Base-by-base conservation (phyloP, 192 early-diverging fungal genomes). In the Coemansia sp. region DNA sequence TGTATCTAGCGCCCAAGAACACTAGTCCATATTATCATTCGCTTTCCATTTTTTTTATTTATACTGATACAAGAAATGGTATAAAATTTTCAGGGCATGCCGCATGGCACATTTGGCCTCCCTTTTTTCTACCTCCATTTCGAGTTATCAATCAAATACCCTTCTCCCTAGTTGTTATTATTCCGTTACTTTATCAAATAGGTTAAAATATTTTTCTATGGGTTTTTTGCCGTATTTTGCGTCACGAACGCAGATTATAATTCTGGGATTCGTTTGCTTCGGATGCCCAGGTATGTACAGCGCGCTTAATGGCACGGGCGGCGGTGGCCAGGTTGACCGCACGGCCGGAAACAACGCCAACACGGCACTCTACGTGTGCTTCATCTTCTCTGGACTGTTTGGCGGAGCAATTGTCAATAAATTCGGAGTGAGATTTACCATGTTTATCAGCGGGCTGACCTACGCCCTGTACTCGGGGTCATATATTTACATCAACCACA, bases 401-500 rank as follows among this genome's bases (percentile, higher is more conserved):
- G 86, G 86, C 35, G 87, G 86, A 46, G 85, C 80, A 17, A 71
- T 89, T 11, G 82, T 88, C 55, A 92, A 92, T 65, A 79, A 86
- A 14, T 50, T 48, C 30, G 87, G 87, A 45, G 79, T 81, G 35
- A 72, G 81, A 24, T 61, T 73, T 54, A 72, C 82, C 25, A 81
- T 85, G 46, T 76, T 81, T 38, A 58, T 82, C 38, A 81, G 80
- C 49, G 84, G 79, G 24, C 58, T 77, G 34, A 69, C 66, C 43
- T 89, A 82, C 59, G 78, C 80, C 13, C 68, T 89, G 15, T 89
- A 89, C 61, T 74, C 78, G 6, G 85, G 78, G 13, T 85, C 87
- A 7, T 85, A 81, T 26, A 65, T 83, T 14, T 72, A 65, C 48
- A 81, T 80, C 67, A 82, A 85, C 69, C 68, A 83, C 46, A 77